A percentile compares a stretch with the other conserved stretches of the same genome.
phyloP scores from a whole-genome alignment of 202 grass and related monocot species.

The Setaria viridis region DNA sequence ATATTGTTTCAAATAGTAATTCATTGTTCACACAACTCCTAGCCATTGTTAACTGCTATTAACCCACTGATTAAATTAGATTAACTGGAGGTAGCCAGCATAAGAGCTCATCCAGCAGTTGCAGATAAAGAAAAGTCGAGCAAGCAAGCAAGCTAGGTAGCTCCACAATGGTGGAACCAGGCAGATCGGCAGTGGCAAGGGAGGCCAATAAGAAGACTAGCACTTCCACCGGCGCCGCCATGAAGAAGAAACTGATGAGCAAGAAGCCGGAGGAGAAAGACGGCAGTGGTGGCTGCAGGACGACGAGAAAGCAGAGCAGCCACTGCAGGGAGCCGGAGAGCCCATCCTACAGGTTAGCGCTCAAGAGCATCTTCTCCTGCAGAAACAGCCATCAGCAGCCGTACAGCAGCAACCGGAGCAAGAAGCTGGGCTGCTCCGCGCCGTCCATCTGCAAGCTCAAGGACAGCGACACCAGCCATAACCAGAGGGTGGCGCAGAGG shows the following conservation, averaged over 20 bases:
- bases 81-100: too few species aligned
- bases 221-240: background rate
- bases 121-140: too few species aligned
- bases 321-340: conserved; percentile 45
- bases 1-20: too few species aligned
- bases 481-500: background rate
- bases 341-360: conserved; percentile 80
- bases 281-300: too few species aligned
- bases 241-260: conserved; percentile 28
- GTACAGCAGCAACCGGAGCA: background rate
- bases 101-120: too few species aligned
- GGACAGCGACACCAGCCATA: conserved; percentile 23
- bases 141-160: too few species aligned
- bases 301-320: conserved; percentile 41
- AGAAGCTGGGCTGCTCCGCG: conserved; percentile 48
- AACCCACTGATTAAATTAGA: too few species aligned
- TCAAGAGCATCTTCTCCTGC: conserved; percentile 78
- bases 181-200: conserved; percentile 7
- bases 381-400: conserved; percentile 55
- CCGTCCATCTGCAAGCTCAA: conserved; percentile 40
- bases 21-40: too few species aligned
- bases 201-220: conserved; percentile 20
- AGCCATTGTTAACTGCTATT: too few species aligned
- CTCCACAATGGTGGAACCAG: conserved; percentile 48
- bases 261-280: background rate